phyloP scores from a whole-genome alignment of 1,284 basidiomycete genomes.

The Leccinum angustisporum region DNA sequence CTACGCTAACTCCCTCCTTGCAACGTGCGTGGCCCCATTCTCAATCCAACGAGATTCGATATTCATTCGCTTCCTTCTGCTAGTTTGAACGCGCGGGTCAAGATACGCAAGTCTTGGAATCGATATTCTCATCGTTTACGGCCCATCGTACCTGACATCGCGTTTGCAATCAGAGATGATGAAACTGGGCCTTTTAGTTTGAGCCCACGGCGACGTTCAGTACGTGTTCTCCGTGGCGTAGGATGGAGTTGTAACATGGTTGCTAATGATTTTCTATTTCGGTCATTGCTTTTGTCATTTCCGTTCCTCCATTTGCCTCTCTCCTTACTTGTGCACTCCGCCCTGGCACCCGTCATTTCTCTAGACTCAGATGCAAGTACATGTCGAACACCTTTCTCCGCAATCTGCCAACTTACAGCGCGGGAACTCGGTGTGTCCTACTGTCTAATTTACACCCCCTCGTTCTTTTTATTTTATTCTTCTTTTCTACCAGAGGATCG shows the following conservation, averaged over 20 bases:
- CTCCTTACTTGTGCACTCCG: not conserved
- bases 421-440: conserved; percentile 11
- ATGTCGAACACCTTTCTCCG: not conserved
- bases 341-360: not conserved
- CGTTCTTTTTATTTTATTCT: not conserved
- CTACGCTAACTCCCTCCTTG: conserved; percentile 29
- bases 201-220: not conserved
- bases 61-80: not conserved
- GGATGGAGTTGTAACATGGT: not conserved
- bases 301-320: not conserved
- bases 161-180: not conserved
- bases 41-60: not conserved
- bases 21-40: conserved; percentile 20
- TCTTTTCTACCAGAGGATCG: not conserved
- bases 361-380: not conserved
- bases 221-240: conserved; percentile 2
- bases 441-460: not conserved
- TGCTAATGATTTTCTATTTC: not conserved
- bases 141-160: conserved; percentile 3
- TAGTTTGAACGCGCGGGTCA: conserved; percentile 25
- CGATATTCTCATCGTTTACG: not conserved
- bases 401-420: conserved; percentile 2
- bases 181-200: not conserved
- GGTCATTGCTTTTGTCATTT: not conserved
- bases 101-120: not conserved